Percentiles rank a stretch among this genome's conserved stretches.
These are phyloP conservation scores for Amylostereum chailletii DNA, from an alignment of 1,284 basidiomycete genomes.

Conservation along the genomic window DNA sequence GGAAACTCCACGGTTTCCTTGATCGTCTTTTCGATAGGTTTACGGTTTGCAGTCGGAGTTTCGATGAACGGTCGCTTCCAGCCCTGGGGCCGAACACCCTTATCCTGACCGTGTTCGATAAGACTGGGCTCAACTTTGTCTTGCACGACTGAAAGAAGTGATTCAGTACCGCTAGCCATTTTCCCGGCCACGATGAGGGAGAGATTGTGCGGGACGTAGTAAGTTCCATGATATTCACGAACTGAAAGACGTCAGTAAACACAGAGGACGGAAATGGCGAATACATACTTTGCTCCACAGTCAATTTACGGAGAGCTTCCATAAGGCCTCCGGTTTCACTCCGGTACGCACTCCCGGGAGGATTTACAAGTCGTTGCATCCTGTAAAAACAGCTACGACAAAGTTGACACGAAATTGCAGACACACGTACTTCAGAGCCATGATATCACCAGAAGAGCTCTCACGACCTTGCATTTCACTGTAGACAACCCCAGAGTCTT, in stretches of 20 bases:
- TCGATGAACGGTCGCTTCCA: conserved; percentile 97
- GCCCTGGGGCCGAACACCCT: conserved; percentile 58
- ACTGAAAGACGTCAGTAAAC: conserved; percentile 40
- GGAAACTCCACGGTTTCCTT: conserved; percentile 84
- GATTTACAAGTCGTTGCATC: conserved; percentile 75
- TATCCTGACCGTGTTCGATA: conserved; percentile 62
- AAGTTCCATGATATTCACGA: conserved; percentile 81
- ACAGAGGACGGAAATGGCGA: neutral
- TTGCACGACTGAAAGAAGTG: conserved; percentile 72
- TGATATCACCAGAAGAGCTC: conserved; percentile 86
- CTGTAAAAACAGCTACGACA: conserved; percentile 30
- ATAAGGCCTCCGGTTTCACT: conserved; percentile 97
- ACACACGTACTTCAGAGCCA: conserved; percentile 67
- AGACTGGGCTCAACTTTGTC: conserved; percentile 77
- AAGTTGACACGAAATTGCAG: neutral
- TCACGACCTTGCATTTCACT: conserved; percentile 98
- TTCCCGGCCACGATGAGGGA: conserved; percentile 79
- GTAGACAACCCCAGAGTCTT: conserved; percentile 95
- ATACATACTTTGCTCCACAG: conserved; percentile 79
- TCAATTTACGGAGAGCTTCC: conserved; percentile 82
- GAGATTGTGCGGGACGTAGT: conserved; percentile 95
- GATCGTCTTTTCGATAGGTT: conserved; percentile 44
- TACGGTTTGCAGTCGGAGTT: conserved; percentile 65
- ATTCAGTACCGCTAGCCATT: conserved; percentile 60
- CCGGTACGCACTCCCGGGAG: conserved; percentile 80